Conservation (phyloP, 441 rosid species). For the Arabidopsis hybrid region DNA sequence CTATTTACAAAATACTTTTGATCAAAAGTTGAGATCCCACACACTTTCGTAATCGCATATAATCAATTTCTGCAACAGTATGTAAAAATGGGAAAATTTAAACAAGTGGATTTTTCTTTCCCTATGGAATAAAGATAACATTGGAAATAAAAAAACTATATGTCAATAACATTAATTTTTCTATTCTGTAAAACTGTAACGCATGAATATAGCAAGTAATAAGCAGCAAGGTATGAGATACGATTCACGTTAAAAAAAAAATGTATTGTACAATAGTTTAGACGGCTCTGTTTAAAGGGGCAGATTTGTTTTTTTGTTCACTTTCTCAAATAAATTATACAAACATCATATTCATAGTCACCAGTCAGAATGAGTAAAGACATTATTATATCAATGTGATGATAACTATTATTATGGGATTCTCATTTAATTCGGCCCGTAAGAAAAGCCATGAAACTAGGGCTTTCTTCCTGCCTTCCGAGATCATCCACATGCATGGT, state of each 20-base stretch:
- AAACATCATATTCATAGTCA: not conserved
- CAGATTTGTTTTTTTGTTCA: not conserved
- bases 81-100: no score
- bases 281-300: not conserved
- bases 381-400: slow-evolving; percentile 16
- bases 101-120: no score
- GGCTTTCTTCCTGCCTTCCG: slow-evolving; percentile 25
- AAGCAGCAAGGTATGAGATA: no score
- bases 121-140: no score
- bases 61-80: no score
- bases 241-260: not conserved
- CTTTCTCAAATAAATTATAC: not conserved
- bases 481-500: slow-evolving; percentile 35
- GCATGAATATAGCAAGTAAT: no score
- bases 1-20: slow-evolving; percentile 35
- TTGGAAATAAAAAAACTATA: no score
- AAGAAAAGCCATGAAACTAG: slow-evolving; percentile 41
- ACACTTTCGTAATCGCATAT: not conserved
- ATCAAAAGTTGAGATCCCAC: slow-evolving; percentile 39
- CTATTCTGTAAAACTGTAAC: no score
- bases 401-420: not conserved
- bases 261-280: not conserved
- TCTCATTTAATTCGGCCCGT: slow-evolving; percentile 10
- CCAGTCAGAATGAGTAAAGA: slow-evolving; percentile 7
- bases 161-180: no score